Conservation (phyloP, 495 filamentous ascomycete species). For the Amniculicola lignicola region DNA sequence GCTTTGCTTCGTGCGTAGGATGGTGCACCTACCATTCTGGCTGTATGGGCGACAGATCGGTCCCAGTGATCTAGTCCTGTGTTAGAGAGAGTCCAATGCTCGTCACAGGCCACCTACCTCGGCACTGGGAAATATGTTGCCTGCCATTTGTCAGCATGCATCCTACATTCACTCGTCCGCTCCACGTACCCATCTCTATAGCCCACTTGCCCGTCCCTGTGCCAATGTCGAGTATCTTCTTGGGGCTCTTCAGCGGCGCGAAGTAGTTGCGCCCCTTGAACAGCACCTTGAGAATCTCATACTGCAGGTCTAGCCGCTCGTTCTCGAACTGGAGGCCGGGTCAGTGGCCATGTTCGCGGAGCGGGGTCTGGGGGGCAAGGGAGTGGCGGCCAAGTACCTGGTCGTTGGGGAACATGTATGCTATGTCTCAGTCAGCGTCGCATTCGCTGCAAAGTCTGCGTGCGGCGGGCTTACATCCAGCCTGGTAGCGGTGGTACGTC, state of each 20-base stretch:
- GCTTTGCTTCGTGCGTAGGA: background rate
- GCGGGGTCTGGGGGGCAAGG: slow-evolving; percentile 4
- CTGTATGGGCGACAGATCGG: slow-evolving; percentile 38
- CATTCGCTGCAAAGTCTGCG: background rate
- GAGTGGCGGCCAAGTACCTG: slow-evolving; percentile 25
- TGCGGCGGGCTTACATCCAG: slow-evolving; percentile 26
- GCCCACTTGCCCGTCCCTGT: slow-evolving; percentile 41
- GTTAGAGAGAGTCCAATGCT: background rate
- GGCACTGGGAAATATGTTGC: slow-evolving; percentile 24
- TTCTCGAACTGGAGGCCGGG: slow-evolving; percentile 30
- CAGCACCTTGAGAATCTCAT: slow-evolving; percentile 38
- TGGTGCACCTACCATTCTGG: slow-evolving; percentile 34
- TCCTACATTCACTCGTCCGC: slow-evolving; percentile 1
- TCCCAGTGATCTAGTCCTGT: slow-evolving; percentile 34
- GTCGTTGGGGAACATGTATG: slow-evolving; percentile 38
- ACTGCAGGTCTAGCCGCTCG: slow-evolving; percentile 37
- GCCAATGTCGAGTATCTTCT: slow-evolving; percentile 37
- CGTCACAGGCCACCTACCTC: slow-evolving; percentile 11
- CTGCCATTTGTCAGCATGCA: slow-evolving; percentile 14
- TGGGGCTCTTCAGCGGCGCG: slow-evolving; percentile 34
- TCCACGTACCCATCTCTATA: slow-evolving; percentile 39
- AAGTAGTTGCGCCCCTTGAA: slow-evolving; percentile 34
- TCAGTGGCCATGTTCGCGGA: slow-evolving; percentile 9
- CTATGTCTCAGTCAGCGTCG: slow-evolving; percentile 25
- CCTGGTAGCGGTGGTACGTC: slow-evolving; percentile 37